Conservation (phyloP, 176 grass and related monocot species). For the Metroxylon sagu region DNA sequence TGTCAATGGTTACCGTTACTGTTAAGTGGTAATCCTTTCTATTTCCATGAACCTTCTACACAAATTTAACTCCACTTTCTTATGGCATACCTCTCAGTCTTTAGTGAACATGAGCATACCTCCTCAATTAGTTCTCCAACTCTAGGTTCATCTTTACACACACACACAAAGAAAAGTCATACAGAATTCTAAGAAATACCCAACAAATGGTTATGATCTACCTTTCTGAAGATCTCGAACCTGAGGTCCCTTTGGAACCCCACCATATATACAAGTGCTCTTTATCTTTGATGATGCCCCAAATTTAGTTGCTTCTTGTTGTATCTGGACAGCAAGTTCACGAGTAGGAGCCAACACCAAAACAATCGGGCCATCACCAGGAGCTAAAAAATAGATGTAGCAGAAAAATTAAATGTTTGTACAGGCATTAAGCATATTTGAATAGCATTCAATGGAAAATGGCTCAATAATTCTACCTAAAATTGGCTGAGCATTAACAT, state of each 20-base stretch:
- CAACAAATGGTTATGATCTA: conserved; percentile 4
- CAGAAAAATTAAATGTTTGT: not conserved
- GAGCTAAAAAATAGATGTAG: conserved; percentile 35
- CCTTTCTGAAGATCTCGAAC: conserved; percentile 97
- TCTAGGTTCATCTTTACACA: too few relatives aligned
- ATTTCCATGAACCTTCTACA: too few relatives aligned
- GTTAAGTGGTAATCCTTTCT: too few relatives aligned
- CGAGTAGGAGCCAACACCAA: conserved; percentile 81
- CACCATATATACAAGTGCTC: conserved; percentile 94
- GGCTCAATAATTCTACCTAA: conserved; percentile 47
- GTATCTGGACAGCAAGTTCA: conserved; percentile 88
- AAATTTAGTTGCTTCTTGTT: conserved; percentile 85
- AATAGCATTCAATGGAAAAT: conserved; percentile 12
- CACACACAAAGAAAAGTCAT: too few relatives aligned
- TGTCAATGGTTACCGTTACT: too few relatives aligned
- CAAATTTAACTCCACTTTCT: too few relatives aligned
- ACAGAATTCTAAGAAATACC: not conserved
- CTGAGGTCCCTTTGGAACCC: conserved; percentile 97
- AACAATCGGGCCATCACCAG: conserved; percentile 87
- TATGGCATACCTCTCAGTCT: too few relatives aligned
- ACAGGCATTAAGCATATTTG: conserved; percentile 1
- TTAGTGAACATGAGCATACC: too few relatives aligned
- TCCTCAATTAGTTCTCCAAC: too few relatives aligned
- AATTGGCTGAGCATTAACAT: conserved; percentile 92
- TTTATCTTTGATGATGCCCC: conserved; percentile 96